These are phyloP conservation scores for Podospora pseudoanserina DNA, from an alignment of 495 filamentous ascomycete genomes.

Conservation along the genomic window DNA sequence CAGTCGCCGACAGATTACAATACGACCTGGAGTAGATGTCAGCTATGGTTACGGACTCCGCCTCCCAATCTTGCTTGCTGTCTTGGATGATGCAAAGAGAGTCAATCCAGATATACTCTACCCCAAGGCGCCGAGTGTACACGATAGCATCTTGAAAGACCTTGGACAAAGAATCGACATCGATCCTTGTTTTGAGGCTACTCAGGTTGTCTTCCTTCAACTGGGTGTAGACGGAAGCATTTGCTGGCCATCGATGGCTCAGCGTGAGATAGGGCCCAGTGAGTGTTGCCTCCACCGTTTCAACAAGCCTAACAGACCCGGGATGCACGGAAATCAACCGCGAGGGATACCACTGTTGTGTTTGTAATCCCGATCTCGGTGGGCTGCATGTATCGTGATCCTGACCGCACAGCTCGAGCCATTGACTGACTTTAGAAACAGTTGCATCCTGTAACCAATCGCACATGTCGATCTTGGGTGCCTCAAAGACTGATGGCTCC, in stretches of 20 bases:
- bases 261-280: not conserved
- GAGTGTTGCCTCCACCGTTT: not conserved
- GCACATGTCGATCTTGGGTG: not conserved
- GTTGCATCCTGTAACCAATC: not conserved
- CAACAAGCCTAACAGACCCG: not conserved
- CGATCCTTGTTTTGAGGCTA: not conserved
- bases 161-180: not conserved
- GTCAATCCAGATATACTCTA: constrained; percentile 35
- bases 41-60: constrained; percentile 11
- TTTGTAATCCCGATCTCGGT: not conserved
- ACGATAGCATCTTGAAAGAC: not conserved
- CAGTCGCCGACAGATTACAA: not conserved
- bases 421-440: not conserved
- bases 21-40: constrained; percentile 6
- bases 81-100: constrained; percentile 30
- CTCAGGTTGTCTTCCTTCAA: not conserved
- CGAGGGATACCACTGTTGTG: not conserved
- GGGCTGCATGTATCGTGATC: not conserved
- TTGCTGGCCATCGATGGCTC: not conserved
- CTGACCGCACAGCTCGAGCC: not conserved
- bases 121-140: not conserved
- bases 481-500: not conserved
- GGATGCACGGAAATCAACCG: not conserved
- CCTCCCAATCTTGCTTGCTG: constrained; percentile 12
- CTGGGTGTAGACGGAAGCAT: not conserved